A percentile compares a stretch with the other conserved stretches of the same genome.
Conservation (phyloP, 2,329 filamentous ascomycete genomes). For the Colletotrichum brevisporum region DNA sequence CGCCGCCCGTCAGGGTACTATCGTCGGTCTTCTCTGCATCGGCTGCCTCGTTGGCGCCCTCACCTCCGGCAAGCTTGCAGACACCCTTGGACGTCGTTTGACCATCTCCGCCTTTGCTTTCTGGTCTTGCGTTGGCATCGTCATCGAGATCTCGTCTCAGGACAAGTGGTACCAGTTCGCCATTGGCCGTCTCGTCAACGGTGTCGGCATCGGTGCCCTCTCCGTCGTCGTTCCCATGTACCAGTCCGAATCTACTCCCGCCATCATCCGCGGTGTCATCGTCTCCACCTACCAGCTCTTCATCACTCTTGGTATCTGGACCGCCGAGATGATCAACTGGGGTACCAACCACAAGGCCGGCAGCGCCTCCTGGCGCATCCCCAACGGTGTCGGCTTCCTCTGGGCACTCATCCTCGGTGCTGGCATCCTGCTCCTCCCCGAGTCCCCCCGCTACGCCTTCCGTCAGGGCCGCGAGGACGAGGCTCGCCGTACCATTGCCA, state of each 20-base stretch:
- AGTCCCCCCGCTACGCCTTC: slow-evolving; percentile 68
- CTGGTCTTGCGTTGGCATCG: slow-evolving; percentile 74
- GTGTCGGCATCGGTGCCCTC: slow-evolving; percentile 75
- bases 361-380: slow-evolving; percentile 73
- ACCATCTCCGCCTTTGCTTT: slow-evolving; percentile 75
- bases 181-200: slow-evolving; percentile 75
- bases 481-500: slow-evolving; percentile 63
- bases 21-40: slow-evolving; percentile 73
- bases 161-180: slow-evolving; percentile 75
- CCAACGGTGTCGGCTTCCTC: slow-evolving; percentile 68
- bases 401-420: slow-evolving; percentile 67
- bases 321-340: slow-evolving; percentile 71
- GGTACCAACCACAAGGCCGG: slow-evolving; percentile 65
- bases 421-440: slow-evolving; percentile 67
- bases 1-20: slow-evolving; percentile 72
- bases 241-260: slow-evolving; percentile 75
- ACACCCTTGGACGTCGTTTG: slow-evolving; percentile 71
- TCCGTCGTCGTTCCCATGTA: slow-evolving; percentile 79
- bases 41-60: slow-evolving; percentile 73
- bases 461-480: slow-evolving; percentile 61
- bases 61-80: slow-evolving; percentile 71
- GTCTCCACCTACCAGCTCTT: slow-evolving; percentile 78
- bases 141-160: slow-evolving; percentile 73
- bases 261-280: slow-evolving; percentile 74
- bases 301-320: slow-evolving; percentile 78